Evolutionary conservation across 345 rosid genomes (phyloP).

Genomic region (Diplotaxis tenuifolia): DNA sequence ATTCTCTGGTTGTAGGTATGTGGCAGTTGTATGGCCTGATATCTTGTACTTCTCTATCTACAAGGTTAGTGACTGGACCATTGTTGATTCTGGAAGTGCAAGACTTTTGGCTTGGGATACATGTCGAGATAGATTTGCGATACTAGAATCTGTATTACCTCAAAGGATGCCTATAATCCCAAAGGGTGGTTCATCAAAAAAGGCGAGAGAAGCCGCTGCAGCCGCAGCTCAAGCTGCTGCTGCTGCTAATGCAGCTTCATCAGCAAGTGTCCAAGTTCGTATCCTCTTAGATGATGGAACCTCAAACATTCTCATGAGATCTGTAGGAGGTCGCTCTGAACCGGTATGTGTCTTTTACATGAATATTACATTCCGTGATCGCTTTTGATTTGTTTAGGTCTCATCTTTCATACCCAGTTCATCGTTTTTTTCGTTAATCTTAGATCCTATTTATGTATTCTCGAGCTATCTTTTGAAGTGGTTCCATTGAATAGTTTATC

Average conservation of each 20-base stretch:
- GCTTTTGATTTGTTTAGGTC: not conserved
- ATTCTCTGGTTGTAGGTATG: constrained; percentile 66
- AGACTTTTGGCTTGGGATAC: constrained; percentile 97
- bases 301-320: constrained; percentile 93
- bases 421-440: not conserved
- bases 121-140: constrained; percentile 89
- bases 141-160: constrained; percentile 76
- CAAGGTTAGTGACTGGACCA: constrained; percentile 93
- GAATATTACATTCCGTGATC: constrained; percentile 4
- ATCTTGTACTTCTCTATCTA: constrained; percentile 91
- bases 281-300: constrained; percentile 98
- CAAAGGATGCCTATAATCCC: constrained; percentile 88
- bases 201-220: constrained; percentile 97
- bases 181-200: constrained; percentile 86
- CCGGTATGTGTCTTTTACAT: constrained; percentile 57
- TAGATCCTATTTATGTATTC: not conserved
- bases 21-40: constrained; percentile 97
- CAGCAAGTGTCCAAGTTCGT: constrained; percentile 97
- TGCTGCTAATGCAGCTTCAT: constrained; percentile 90
- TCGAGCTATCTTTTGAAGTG: constrained; percentile 5
- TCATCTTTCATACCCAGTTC: not conserved
- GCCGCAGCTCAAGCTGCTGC: constrained; percentile 98
- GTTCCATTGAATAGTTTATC: constrained; percentile 4
- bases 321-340: constrained; percentile 85
- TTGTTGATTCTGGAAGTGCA: constrained; percentile 98